Base-by-base conservation (phyloP, 331 rosid species). In the Malus hybrid region DNA sequence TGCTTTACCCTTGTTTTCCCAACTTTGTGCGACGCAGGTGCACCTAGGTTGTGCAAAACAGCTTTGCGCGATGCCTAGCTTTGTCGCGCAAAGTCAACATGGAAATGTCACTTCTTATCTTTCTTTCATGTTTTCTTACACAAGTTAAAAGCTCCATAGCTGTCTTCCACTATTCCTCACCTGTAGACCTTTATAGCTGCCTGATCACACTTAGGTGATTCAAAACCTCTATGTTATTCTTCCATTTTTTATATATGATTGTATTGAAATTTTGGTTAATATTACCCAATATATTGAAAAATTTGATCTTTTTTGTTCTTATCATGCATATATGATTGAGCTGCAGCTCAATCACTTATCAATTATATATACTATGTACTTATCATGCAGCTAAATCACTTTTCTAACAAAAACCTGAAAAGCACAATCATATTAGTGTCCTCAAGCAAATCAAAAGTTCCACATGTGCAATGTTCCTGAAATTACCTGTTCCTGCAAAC, bases 311-410 rank as follows among this genome's bases (percentile, higher is more conserved):
- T 36, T 36, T 36, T 36, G 10, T 32, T 14, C 19, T 22, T 22
- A 22, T 22, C 22, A 22, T 22, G 22, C 22, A 22, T 22, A 22
- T 22, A 22, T 22, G 22, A 22, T 22, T 22, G 22, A 22, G 22
- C 22, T 22, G 22, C 22, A 22, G 22, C 22, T 22, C 22, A 22
- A 22, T 22, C 22, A 22, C 22, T 22, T 22, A 22, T 22, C 22
- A 22, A 22, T 22, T 22, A 22, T 22, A 22, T 22, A 22, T 22
- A 22, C 22, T 22, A 22, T 92, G 4, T 19, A n/a, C 62, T 18
- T 92, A 89, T 90, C 97, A 54, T 92, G 96, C 74, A 92, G 84
- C 87, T 92, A 96, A 71, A 92, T 90, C 80, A 92, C 94, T 78
- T 82, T 82, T 77, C 88, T 39, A 13, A 85, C 88, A 52, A 82